These are phyloP conservation scores for Chernovozyma sophiae-reginae DNA, from an alignment of 1,139 yeast genomes.

Conservation along the genomic window DNA sequence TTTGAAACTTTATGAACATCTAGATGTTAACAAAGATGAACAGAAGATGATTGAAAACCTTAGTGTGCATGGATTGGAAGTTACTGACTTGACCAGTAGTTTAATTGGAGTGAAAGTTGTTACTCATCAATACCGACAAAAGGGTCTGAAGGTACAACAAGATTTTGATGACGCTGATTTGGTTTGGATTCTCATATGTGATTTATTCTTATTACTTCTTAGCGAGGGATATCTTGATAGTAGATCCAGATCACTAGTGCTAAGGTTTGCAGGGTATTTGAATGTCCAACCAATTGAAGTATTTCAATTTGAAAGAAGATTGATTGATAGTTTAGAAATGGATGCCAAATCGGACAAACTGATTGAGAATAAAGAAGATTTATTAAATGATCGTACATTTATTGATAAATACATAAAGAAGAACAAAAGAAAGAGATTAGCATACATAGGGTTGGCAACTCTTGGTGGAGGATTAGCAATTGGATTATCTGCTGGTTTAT, in stretches of 20 bases:
- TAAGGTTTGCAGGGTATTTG: conserved; percentile 60
- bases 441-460: conserved; percentile 92
- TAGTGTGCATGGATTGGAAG: conserved; percentile 77
- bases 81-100: conserved; percentile 60
- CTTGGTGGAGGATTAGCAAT: conserved; percentile 95
- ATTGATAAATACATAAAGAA: conserved; percentile 66
- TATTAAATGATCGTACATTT: conserved; percentile 69
- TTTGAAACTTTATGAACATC: conserved; percentile 73
- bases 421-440: conserved; percentile 63
- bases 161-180: conserved; percentile 50
- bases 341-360: conserved; percentile 58
- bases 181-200: conserved; percentile 92
- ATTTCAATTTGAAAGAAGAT: conserved; percentile 83
- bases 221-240: conserved; percentile 89
- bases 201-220: conserved; percentile 71
- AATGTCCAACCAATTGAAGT: conserved; percentile 62
- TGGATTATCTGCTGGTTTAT: conserved; percentile 89
- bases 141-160: conserved; percentile 4
- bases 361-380: conserved; percentile 58
- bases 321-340: conserved; percentile 85
- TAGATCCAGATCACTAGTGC: conserved; percentile 73
- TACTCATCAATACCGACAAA: conserved; percentile 2
- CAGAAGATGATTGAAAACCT: conserved; percentile 83
- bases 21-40: conserved; percentile 71
- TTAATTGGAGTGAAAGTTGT: conserved; percentile 5